Evolutionary conservation across 2,329 filamentous ascomycete genomes (phyloP).

Genomic region (Microdochium bolleyi): DNA sequence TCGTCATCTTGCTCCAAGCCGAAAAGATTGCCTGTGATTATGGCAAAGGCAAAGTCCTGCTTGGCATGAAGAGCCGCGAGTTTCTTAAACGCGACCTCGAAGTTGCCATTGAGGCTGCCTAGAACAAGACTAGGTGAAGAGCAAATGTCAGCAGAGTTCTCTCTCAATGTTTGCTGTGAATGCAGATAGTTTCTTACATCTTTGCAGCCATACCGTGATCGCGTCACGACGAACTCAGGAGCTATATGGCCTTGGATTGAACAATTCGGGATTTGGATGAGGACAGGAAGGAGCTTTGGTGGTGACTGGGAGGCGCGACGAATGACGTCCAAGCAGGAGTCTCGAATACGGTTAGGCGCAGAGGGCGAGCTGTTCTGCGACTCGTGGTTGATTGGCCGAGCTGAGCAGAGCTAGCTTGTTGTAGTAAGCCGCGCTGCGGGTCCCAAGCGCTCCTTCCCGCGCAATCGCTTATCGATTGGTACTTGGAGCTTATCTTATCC

Average conservation of each 20-base stretch:
- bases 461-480: background rate
- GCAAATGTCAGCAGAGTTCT: slow-evolving; percentile 5
- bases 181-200: slow-evolving; percentile 27
- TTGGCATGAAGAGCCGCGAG: slow-evolving; percentile 74
- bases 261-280: no score
- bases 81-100: slow-evolving; percentile 71
- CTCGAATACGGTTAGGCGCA: no score
- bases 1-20: slow-evolving; percentile 49
- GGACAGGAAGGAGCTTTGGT: no score
- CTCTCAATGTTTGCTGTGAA: background rate
- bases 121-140: slow-evolving; percentile 58
- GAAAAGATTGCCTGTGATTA: slow-evolving; percentile 82
- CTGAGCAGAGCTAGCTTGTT: no score
- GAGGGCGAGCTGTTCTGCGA: no score
- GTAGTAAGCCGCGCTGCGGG: no score
- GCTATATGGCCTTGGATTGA: background rate
- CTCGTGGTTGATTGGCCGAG: no score
- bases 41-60: slow-evolving; percentile 79
- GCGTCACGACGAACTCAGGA: background rate
- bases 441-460: no score
- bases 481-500: background rate
- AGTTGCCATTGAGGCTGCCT: slow-evolving; percentile 73
- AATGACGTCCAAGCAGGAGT: no score
- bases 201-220: slow-evolving; percentile 35
- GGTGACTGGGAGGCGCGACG: no score